Base-by-base conservation (phyloP, 2,329 filamentous ascomycete genomes). In the Aspergillus ruber region DNA sequence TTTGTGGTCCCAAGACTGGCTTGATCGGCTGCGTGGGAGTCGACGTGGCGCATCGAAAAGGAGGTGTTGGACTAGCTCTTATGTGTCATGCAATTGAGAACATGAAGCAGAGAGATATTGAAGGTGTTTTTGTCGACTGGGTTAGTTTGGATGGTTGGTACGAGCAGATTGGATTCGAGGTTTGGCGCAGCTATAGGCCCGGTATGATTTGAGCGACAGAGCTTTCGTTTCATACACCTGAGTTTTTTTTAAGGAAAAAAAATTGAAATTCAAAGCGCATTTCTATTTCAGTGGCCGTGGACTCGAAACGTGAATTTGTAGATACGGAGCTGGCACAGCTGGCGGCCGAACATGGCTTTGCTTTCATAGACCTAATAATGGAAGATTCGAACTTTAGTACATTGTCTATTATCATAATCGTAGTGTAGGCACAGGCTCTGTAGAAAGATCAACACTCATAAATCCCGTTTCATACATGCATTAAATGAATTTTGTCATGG, bases 1-100 rank as follows among this genome's bases (percentile, higher is more conserved):
- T 72, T 3, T 65, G 66, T 32, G 64, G 65, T 15, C 61, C 66
- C 4, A 65, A 69, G 10, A 74, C 71, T 0, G 73, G 72, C 0
- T 50, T 74, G 17, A 74, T 75, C 33, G 71, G 66, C 6, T 72
- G 67, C 44, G 71, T 75, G 5, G 72, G 72, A 5, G 67, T 75
- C 12, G 68, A 74, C 53, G 49, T 56, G 9, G 56, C 51, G 6
- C 61, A 63, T 17, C 63, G 72, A 12, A 64, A 65, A 4, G 62
- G 62, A 23, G 72, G 72, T 5, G 59, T 74, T 18, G 69, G 71
- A 8, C 55, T 74, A 38, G 69, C 68, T 20, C 55, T 77, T 45
- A 47, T 76, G 40, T 67, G 67, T 13, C 65, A 70, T 52, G 71
- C 73, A 15, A 62, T 74, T 23, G 60, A 73, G 54, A 56, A 73